Percentiles rank a stretch among this genome's conserved stretches.
Evolutionary conservation across 1,139 yeast species (phyloP).

Genomic region (Kluyveromyces sp.): DNA sequence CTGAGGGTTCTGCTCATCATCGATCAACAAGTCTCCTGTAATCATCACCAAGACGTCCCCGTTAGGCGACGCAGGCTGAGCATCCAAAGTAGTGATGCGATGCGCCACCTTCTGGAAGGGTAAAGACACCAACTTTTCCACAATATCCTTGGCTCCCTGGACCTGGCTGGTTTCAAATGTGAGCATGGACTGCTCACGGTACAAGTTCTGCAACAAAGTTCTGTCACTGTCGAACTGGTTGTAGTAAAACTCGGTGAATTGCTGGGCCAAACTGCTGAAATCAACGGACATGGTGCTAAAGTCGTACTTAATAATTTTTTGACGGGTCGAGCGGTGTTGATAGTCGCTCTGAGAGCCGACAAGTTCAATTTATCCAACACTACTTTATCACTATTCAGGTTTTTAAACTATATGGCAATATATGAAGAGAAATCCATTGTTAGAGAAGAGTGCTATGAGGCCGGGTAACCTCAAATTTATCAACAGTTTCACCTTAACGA

Average conservation of each 20-base stretch:
- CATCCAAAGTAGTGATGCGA: conserved; percentile 89
- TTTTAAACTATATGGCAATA: too few relatives aligned
- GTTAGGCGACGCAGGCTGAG: conserved; percentile 91
- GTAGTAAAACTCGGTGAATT: conserved; percentile 91
- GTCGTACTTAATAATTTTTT: background rate
- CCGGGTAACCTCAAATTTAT: background rate
- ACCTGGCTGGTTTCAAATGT: conserved; percentile 91
- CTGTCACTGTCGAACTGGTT: conserved; percentile 92
- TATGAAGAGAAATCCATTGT: background rate
- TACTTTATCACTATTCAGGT: too few relatives aligned
- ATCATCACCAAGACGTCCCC: conserved; percentile 97
- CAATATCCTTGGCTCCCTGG: conserved; percentile 89
- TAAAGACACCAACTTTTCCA: conserved; percentile 78
- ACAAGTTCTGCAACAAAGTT: conserved; percentile 84
- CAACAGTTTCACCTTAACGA: background rate
- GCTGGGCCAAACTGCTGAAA: conserved; percentile 60
- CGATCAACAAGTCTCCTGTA: conserved; percentile 86
- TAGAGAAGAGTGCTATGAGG: background rate
- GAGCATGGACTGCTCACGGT: conserved; percentile 95
- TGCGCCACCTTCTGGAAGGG: conserved; percentile 92
- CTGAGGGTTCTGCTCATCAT: conserved; percentile 91
- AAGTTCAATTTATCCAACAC: background rate
- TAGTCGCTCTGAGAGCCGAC: background rate
- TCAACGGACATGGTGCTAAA: conserved; percentile 42
- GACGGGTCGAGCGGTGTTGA: background rate